Conservation (phyloP, 1,139 yeast species). For the Geotrichum klebahnii region DNA sequence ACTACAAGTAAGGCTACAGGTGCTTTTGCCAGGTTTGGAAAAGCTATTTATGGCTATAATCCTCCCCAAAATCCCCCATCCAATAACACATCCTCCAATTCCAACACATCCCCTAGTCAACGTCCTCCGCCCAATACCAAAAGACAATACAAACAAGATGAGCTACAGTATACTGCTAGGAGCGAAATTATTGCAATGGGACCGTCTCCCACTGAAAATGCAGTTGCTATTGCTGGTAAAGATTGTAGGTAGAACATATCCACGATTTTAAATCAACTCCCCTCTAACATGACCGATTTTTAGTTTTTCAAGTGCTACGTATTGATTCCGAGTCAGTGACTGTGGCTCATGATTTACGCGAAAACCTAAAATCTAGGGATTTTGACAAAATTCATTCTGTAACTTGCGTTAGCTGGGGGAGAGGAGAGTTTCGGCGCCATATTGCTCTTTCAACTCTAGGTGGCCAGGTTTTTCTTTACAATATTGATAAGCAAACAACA, state of each 20-base stretch:
- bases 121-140: not conserved
- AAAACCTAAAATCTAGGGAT: constrained; percentile 29
- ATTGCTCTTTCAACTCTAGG: constrained; percentile 36
- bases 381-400: constrained; percentile 36
- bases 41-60: constrained; percentile 31
- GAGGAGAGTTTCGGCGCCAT: constrained; percentile 25
- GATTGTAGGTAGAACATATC: constrained; percentile 26
- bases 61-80: not conserved
- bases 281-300: not conserved
- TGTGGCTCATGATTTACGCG: constrained; percentile 26
- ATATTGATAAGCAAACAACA: constrained; percentile 38
- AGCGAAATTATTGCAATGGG: constrained; percentile 36
- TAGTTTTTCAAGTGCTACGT: constrained; percentile 33
- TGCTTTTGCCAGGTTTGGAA: constrained; percentile 36
- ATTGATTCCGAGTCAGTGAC: constrained; percentile 25
- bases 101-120: not conserved
- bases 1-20: constrained; percentile 32
- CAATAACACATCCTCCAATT: not conserved
- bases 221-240: constrained; percentile 37
- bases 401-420: constrained; percentile 41
- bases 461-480: constrained; percentile 45
- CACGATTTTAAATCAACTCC: constrained; percentile 6
- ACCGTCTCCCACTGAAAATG: constrained; percentile 29
- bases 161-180: constrained; percentile 24
- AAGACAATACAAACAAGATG: not conserved